These are phyloP conservation scores for Colletotrichum tropicale DNA, from an alignment of 2,329 filamentous ascomycete genomes.

Conservation along the genomic window DNA sequence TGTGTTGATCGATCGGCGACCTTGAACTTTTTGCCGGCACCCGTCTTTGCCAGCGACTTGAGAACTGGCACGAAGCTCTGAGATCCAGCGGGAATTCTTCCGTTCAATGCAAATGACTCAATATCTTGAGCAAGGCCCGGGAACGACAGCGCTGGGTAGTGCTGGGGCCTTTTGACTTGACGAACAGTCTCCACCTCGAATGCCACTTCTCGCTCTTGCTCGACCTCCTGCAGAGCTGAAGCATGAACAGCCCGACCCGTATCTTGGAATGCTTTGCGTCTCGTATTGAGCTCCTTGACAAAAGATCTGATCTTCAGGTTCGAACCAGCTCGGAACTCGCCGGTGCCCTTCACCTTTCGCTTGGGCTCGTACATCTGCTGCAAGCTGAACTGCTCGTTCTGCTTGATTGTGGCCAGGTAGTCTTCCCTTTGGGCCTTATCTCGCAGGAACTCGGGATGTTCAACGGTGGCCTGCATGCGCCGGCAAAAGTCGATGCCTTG, in stretches of 20 bases:
- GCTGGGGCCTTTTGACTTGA: conserved; percentile 51
- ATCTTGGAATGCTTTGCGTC: conserved; percentile 32
- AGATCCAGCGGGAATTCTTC: conserved; percentile 40
- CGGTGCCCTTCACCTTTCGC: conserved; percentile 19
- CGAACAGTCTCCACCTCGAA: conserved; percentile 62
- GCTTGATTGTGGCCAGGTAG: conserved; percentile 47
- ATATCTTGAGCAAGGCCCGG: conserved; percentile 53
- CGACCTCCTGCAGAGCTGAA: conserved; percentile 63
- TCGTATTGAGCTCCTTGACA: conserved; percentile 34
- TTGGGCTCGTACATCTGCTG: conserved; percentile 59
- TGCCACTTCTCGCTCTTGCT: conserved; percentile 63
- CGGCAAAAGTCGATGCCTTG: conserved; percentile 67
- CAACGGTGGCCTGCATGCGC: conserved; percentile 52
- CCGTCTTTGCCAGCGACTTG: conserved; percentile 38
- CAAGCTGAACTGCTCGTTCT: conserved; percentile 61
- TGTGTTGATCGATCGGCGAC: conserved; percentile 21
- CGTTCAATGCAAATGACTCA: conserved; percentile 47
- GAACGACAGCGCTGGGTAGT: conserved; percentile 44
- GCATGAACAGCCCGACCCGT: conserved; percentile 47
- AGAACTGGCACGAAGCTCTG: conserved; percentile 46
- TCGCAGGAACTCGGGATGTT: conserved; percentile 44
- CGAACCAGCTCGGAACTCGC: conserved; percentile 18
- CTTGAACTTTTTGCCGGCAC: conserved; percentile 36
- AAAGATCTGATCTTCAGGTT: conserved; percentile 26
- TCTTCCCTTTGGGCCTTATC: conserved; percentile 33